These are phyloP conservation scores for Thermoascus crustaceus DNA, from an alignment of 2,329 filamentous ascomycete species.

Conservation along the genomic window DNA sequence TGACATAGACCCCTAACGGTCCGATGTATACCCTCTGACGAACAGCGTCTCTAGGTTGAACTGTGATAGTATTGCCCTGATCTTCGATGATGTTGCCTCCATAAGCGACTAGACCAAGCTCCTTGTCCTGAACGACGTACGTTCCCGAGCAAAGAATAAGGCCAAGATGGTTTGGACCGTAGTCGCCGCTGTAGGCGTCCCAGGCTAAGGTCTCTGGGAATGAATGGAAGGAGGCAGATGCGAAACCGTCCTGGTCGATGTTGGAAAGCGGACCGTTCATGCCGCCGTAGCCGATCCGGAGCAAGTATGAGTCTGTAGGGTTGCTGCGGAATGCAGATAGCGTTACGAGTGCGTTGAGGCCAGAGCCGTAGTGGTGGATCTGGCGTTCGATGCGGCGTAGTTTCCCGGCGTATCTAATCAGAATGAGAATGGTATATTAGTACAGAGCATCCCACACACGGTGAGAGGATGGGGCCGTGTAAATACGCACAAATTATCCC, in stretches of 20 bases:
- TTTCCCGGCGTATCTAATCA: constrained; percentile 33
- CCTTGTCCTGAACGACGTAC: constrained; percentile 41
- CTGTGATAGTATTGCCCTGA: constrained; percentile 5
- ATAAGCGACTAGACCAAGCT: constrained; percentile 43
- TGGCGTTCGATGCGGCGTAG: constrained; percentile 39
- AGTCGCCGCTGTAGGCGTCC: constrained; percentile 52
- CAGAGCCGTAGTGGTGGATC: constrained; percentile 55
- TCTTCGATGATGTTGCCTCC: constrained; percentile 36
- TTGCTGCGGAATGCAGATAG: constrained; percentile 44
- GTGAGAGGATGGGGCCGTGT: background rate
- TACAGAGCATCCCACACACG: background rate
- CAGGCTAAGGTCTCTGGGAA: constrained; percentile 49
- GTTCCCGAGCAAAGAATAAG: constrained; percentile 43
- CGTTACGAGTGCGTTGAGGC: constrained; percentile 49
- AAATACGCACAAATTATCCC: constrained; percentile 44
- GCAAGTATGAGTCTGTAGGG: constrained; percentile 41
- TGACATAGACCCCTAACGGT: constrained; percentile 12
- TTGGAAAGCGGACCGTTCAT: constrained; percentile 47
- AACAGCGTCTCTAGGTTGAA: constrained; percentile 12
- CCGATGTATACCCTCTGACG: constrained; percentile 12
- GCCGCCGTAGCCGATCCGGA: constrained; percentile 49
- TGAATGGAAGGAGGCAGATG: constrained; percentile 49
- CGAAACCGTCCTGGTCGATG: constrained; percentile 49
- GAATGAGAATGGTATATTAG: background rate
- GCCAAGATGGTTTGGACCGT: constrained; percentile 48